Evolutionary conservation across 2,329 filamentous ascomycete species (phyloP).

Genomic region (Colletotrichum tanaceti): DNA sequence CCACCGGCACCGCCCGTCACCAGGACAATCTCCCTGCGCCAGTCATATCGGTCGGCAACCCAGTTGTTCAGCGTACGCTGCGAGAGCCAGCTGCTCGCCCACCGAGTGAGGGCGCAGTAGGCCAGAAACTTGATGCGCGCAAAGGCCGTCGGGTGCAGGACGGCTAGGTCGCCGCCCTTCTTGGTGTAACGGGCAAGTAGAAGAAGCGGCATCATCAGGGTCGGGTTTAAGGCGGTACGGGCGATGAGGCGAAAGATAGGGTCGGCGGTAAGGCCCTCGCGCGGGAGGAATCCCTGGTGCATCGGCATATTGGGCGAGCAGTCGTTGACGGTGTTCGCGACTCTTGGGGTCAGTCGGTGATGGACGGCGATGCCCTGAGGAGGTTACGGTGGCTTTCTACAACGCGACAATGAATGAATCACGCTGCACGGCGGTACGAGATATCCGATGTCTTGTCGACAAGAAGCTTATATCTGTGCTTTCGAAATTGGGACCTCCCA

Average conservation of each 20-base stretch:
- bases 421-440: neutral
- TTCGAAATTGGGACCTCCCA: neutral
- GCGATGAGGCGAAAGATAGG: constrained; percentile 68
- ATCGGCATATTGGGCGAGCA: constrained; percentile 44
- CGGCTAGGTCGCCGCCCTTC: constrained; percentile 65
- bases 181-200: constrained; percentile 73
- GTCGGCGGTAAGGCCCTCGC: constrained; percentile 71
- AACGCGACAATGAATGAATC: neutral
- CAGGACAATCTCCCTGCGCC: constrained; percentile 76
- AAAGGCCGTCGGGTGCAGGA: constrained; percentile 63
- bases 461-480: neutral
- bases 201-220: constrained; percentile 71
- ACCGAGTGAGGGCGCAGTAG: constrained; percentile 62
- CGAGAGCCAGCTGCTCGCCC: constrained; percentile 64
- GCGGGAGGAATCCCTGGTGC: constrained; percentile 64
- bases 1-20: constrained; percentile 81
- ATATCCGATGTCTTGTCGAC: neutral
- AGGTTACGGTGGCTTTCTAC: neutral
- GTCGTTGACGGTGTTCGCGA: neutral
- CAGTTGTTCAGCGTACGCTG: constrained; percentile 62
- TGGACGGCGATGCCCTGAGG: neutral
- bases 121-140: constrained; percentile 65
- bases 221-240: constrained; percentile 72
- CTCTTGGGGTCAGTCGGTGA: neutral
- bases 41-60: constrained; percentile 68